phyloP scores from a whole-genome alignment of 306 rosid genomes.

The Ormosia semicastrata region DNA sequence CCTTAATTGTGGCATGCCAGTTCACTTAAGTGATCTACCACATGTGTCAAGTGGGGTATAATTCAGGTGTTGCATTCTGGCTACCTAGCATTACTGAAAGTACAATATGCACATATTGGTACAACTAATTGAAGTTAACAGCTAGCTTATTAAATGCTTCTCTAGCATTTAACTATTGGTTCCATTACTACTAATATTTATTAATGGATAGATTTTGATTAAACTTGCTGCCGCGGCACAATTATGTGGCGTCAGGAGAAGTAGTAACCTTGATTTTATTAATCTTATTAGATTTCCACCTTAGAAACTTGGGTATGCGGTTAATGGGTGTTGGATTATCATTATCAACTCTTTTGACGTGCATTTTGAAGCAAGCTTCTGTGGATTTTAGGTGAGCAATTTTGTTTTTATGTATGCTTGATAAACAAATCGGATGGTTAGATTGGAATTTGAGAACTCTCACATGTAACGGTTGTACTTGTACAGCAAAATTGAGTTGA shows the following conservation, averaged over 20 bases:
- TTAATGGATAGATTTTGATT: background rate
- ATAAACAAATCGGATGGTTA: background rate
- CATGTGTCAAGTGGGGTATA: no score
- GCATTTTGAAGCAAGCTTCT: no score
- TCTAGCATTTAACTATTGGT: background rate
- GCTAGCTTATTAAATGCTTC: slow-evolving; percentile 1
- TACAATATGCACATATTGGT: background rate
- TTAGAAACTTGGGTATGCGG: slow-evolving; percentile 16
- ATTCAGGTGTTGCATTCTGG: no score
- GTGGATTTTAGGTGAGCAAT: no score
- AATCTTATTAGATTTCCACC: background rate
- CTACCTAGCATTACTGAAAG: background rate
- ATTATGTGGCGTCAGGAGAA: slow-evolving; percentile 13
- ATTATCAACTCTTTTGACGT: background rate
- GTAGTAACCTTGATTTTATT: background rate
- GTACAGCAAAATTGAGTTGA: slow-evolving; percentile 8
- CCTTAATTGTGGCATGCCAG: no score
- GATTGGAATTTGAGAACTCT: slow-evolving; percentile 4
- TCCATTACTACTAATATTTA: background rate
- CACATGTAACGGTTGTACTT: slow-evolving; percentile 10
- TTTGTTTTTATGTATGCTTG: background rate
- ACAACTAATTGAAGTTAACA: slow-evolving; percentile 25
- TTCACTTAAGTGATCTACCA: no score
- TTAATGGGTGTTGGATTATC: slow-evolving; percentile 23
- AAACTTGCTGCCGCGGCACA: slow-evolving; percentile 33